Evolutionary conservation across 257 asterid genomes (phyloP), one percentile per base, ranked within the genome.

Genomic region (Solanum neorickii): DNA sequence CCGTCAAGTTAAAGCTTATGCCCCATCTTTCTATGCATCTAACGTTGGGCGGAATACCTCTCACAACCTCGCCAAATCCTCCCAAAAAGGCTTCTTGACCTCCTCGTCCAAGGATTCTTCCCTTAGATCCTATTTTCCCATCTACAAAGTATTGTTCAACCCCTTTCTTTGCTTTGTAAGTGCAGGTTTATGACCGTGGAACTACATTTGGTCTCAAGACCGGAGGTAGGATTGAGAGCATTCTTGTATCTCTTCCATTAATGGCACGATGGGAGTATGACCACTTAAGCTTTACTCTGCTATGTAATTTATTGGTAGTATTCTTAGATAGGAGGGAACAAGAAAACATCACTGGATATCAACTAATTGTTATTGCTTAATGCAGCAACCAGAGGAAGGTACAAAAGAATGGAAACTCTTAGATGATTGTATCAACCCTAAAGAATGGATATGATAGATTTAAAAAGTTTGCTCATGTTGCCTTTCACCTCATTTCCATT

Each of bases 161-260:
- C 10, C 62, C 73, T 80, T 84, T 47, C 10, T 52, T 25, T 46
- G 3, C 83, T 60, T 37, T 87, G 14, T 20, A 41, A 86, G 68
- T 87, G 89, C 88, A 97, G 99, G 98, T 94, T 77, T 95, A 97
- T 91, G 99, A 97, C 88, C 95, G 99, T 65, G 99, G 99, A 90
- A 97, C 99, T 49, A 97, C 99, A 87, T 97, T 97, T 91, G 98
- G 98, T 84, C 98, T 97, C 84, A 97, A 97, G 91, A 97, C 99
- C 56, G 98, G 99, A 68, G 99, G 99, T 76, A 92, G 99, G 93
- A 97, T 97, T 42, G 99, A 97, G 94, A 96, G 99, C 87, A 97
- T 97, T 88, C 99, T 97, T 23, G 99, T 97, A 83, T 97, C 99
- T 60, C 99, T 97, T 89, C 99, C 99, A 60, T 92, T 97, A 37